phyloP scores from a whole-genome alignment of 805 yeast genomes.

The Schizosaccharomyces lindneri region DNA sequence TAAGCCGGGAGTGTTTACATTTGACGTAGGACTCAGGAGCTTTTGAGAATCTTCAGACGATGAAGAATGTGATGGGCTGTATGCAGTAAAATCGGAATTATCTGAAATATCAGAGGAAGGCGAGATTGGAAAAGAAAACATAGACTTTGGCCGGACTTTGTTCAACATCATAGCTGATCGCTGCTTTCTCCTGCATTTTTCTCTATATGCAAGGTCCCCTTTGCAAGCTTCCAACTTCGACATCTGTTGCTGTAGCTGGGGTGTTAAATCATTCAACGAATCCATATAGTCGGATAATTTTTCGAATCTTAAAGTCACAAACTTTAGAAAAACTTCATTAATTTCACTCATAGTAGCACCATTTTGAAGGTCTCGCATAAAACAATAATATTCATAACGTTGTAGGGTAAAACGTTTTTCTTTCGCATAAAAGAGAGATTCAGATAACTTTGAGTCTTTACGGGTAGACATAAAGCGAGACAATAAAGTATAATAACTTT shows the following conservation, averaged over 20 bases:
- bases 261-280: background rate
- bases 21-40: background rate
- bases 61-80: too few relatives aligned
- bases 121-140: too few relatives aligned
- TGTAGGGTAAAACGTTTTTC: conserved; percentile 18
- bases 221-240: background rate
- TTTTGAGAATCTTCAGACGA: too few relatives aligned
- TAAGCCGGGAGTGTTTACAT: background rate
- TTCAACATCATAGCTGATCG: too few relatives aligned
- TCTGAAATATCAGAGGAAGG: too few relatives aligned
- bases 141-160: too few relatives aligned
- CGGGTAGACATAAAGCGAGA: conserved; percentile 19
- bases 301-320: conserved; percentile 7
- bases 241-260: background rate
- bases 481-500: conserved; percentile 21
- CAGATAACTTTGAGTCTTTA: conserved; percentile 14
- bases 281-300: background rate
- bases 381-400: conserved; percentile 19
- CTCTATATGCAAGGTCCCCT: too few relatives aligned
- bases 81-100: too few relatives aligned
- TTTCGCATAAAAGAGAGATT: conserved; percentile 18
- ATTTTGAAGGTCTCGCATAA: conserved; percentile 18
- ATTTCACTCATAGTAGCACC: conserved; percentile 20
- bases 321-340: conserved; percentile 15
- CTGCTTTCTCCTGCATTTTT: too few relatives aligned